Conservation (phyloP, 345 rosid species). For the Euphorbia pulcherrima region DNA sequence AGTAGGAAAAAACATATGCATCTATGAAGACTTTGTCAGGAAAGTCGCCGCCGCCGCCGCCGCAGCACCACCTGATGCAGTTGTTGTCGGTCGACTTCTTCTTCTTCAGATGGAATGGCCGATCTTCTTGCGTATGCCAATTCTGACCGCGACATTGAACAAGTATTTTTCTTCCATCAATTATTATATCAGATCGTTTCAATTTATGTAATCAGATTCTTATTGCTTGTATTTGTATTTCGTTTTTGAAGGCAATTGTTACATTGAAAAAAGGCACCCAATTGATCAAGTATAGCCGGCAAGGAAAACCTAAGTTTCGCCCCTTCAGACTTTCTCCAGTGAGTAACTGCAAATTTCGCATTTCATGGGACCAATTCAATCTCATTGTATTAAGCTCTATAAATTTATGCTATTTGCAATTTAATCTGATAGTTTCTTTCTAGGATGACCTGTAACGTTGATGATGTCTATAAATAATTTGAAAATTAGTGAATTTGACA, state of each 20-base stretch:
- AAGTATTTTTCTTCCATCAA: slow-evolving; percentile 33
- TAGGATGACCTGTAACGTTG: background rate
- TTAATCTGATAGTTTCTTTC: background rate
- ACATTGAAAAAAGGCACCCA: slow-evolving; percentile 80
- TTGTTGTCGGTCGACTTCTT: slow-evolving; percentile 39
- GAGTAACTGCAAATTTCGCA: slow-evolving; percentile 22
- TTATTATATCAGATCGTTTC: background rate
- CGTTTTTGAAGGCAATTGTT: slow-evolving; percentile 65
- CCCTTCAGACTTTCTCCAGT: slow-evolving; percentile 46
- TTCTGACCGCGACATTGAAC: slow-evolving; percentile 84
- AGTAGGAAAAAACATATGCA: slow-evolving; percentile 50
- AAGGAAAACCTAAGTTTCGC: slow-evolving; percentile 92
- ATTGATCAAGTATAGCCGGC: slow-evolving; percentile 84
- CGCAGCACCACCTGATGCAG: slow-evolving; percentile 53
- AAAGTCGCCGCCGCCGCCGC: slow-evolving; percentile 52
- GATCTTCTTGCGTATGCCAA: slow-evolving; percentile 70
- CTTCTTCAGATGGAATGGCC: slow-evolving; percentile 98
- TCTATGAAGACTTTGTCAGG: slow-evolving; percentile 81
- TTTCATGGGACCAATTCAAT: background rate
- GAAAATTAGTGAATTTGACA: slow-evolving; percentile 48
- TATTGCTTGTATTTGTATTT: slow-evolving; percentile 1
- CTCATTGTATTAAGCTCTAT: background rate
- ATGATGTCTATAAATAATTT: slow-evolving; percentile 31
- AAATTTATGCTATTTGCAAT: background rate
- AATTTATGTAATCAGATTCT: background rate